A percentile compares a stretch with the other conserved stretches of the same genome.
Evolutionary conservation across 192 early-diverging fungal genomes (phyloP).

Genomic region (Anaeromyces robustus): DNA sequence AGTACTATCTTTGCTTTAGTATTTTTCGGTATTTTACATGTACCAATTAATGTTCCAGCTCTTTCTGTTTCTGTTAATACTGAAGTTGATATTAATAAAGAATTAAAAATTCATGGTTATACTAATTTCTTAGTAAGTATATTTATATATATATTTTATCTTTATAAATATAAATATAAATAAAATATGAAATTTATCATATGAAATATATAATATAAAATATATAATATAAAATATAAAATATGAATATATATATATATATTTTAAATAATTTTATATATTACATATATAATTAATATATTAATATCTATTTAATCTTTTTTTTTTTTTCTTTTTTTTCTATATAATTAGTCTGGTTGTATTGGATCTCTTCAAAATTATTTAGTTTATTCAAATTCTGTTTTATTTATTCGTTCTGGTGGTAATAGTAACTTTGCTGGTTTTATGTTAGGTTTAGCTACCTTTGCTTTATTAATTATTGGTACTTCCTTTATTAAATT

Average conservation of each 20-base stretch:
- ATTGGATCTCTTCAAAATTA: constrained; percentile 38
- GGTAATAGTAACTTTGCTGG: constrained; percentile 77
- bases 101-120: constrained; percentile 83
- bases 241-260: no score
- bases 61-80: constrained; percentile 77
- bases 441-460: constrained; percentile 58
- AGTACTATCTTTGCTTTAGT: constrained; percentile 4
- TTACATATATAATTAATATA: constrained; percentile 46
- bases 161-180: no score
- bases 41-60: constrained; percentile 93
- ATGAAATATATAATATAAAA: no score
- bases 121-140: constrained; percentile 67
- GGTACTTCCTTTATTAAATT: constrained; percentile 78
- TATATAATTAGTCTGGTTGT: neutral
- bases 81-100: constrained; percentile 78
- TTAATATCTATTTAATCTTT: neutral
- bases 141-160: neutral
- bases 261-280: constrained; percentile 1
- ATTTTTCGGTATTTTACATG: constrained; percentile 62
- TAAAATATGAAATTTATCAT: constrained; percentile 24
- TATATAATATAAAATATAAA: no score
- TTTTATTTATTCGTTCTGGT: constrained; percentile 85
- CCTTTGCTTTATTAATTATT: constrained; percentile 56
- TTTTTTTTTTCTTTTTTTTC: neutral
- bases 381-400: constrained; percentile 79